A percentile compares a stretch with the other conserved stretches of the same genome.
phyloP scores from a whole-genome alignment of 106 monocot species.

The Xerophyta viscosa region DNA sequence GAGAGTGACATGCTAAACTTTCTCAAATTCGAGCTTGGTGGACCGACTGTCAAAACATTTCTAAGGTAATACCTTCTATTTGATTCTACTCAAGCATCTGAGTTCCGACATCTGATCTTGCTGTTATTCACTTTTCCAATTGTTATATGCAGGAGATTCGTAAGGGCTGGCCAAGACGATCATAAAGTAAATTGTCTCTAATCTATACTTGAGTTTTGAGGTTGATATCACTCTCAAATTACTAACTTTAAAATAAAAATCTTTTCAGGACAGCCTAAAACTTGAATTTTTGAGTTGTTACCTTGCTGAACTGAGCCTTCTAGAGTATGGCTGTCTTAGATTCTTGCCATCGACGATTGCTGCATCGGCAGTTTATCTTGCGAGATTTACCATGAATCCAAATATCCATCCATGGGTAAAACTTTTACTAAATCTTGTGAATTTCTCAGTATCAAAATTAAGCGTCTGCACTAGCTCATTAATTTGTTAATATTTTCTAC shows the following conservation, averaged over 20 bases:
- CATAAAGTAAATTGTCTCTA: too few relatives aligned
- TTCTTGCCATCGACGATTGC: slow-evolving; percentile 61
- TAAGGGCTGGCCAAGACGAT: too few relatives aligned
- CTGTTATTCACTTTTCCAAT: too few relatives aligned
- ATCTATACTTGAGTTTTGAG: background rate
- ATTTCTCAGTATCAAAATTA: background rate
- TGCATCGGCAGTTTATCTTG: slow-evolving; percentile 59
- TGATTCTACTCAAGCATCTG: background rate
- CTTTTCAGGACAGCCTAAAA: slow-evolving; percentile 22
- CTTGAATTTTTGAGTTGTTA: slow-evolving; percentile 57
- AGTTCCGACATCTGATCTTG: too few relatives aligned
- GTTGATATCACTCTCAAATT: too few relatives aligned
- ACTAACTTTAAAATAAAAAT: background rate
- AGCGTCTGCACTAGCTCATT: too few relatives aligned
- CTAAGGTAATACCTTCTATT: slow-evolving; percentile 15
- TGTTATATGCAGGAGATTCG: too few relatives aligned
- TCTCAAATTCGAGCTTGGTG: slow-evolving; percentile 38
- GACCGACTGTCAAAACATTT: slow-evolving; percentile 33
- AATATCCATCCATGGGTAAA: slow-evolving; percentile 56
- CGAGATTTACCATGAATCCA: slow-evolving; percentile 43
- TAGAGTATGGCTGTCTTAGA: slow-evolving; percentile 41
- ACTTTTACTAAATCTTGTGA: background rate
- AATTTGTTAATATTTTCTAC: background rate
- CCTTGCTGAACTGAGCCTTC: slow-evolving; percentile 53
- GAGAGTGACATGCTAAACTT: slow-evolving; percentile 27